Conservation (phyloP, 177 flowering plant genomes). For the Vitis hybrid region DNA sequence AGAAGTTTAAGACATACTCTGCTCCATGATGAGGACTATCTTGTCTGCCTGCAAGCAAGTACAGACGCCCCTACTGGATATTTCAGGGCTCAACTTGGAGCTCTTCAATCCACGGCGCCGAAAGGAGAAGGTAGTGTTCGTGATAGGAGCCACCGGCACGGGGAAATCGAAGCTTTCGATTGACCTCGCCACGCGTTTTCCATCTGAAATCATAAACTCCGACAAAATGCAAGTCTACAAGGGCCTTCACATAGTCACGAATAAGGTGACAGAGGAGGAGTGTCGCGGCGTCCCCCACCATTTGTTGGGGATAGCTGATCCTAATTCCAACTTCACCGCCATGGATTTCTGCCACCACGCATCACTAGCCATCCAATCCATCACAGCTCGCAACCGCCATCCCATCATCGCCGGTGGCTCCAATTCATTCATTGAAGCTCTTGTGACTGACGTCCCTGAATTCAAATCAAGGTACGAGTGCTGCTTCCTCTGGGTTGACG, state of each 20-base stretch:
- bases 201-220: constrained; percentile 67
- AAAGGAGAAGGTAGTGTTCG: constrained; percentile 64
- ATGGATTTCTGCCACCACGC: constrained; percentile 47
- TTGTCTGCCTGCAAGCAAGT: constrained; percentile 37
- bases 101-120: constrained; percentile 26
- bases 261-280: constrained; percentile 71
- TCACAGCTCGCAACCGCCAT: constrained; percentile 30
- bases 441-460: constrained; percentile 41
- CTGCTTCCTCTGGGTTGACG: constrained; percentile 63
- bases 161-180: constrained; percentile 78
- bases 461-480: constrained; percentile 50
- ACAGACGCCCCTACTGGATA: constrained; percentile 36
- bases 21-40: constrained; percentile 31
- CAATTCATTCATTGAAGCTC: constrained; percentile 61
- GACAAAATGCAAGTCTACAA: constrained; percentile 81
- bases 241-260: constrained; percentile 69
- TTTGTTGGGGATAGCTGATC: constrained; percentile 44
- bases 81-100: constrained; percentile 31
- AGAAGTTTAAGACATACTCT: neutral
- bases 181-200: constrained; percentile 62
- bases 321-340: constrained; percentile 44
- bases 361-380: constrained; percentile 30
- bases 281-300: constrained; percentile 63
- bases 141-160: constrained; percentile 84
- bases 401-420: constrained; percentile 92